Conservation (phyloP, 169 alveolate genomes). For the Plasmodium vivax region DNA sequence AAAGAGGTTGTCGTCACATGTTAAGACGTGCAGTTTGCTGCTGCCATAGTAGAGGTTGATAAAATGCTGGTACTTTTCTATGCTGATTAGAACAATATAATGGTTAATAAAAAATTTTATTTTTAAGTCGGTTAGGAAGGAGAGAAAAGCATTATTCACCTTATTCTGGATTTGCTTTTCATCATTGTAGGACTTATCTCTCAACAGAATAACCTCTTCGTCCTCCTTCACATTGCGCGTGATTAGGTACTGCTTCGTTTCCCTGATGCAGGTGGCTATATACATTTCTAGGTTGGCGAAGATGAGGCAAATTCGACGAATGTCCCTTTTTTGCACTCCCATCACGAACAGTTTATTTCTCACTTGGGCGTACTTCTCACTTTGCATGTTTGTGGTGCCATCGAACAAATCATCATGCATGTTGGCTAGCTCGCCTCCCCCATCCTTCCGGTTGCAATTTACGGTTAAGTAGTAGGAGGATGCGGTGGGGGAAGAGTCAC, state of each 20-base stretch:
- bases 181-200: background rate
- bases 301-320: conserved; percentile 12
- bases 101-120: conserved; percentile 60
- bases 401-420: conserved; percentile 9
- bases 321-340: conserved; percentile 17
- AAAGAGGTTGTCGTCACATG: conserved; percentile 7
- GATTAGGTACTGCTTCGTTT: conserved; percentile 13
- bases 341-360: background rate
- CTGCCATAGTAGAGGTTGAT: conserved; percentile 27
- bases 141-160: conserved; percentile 25
- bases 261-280: conserved; percentile 4
- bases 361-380: background rate
- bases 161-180: background rate
- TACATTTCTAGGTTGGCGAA: conserved; percentile 34
- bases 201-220: background rate
- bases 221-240: conserved; percentile 7
- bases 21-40: background rate
- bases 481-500: background rate
- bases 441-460: conserved; percentile 2
- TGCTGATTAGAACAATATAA: conserved; percentile 34
- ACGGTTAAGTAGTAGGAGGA: conserved; percentile 1
- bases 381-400: background rate
- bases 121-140: conserved; percentile 36
- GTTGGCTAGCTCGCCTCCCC: background rate
- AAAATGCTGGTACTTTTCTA: conserved; percentile 40